A percentile compares a stretch with the other conserved stretches of the same genome.
Evolutionary conservation across 2,329 filamentous ascomycete genomes (phyloP).

Genomic region (Talaromyces sp.): DNA sequence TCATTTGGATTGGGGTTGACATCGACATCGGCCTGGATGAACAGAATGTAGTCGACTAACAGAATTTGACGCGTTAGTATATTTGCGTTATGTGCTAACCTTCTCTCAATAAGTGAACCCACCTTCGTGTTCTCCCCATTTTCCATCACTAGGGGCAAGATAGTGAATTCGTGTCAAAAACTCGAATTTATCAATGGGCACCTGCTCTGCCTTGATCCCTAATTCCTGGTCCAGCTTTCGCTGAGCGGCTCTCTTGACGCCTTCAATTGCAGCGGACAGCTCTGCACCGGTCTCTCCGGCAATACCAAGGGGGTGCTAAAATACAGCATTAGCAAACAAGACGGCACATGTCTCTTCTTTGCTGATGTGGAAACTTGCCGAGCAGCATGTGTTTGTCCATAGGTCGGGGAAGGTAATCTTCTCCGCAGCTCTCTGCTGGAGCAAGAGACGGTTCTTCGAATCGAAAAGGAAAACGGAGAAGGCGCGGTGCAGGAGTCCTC

Average conservation of each 20-base stretch:
- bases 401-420: constrained; percentile 99
- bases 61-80: neutral
- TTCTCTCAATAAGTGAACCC: constrained; percentile 34
- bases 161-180: constrained; percentile 98
- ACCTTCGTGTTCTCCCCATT: constrained; percentile 99
- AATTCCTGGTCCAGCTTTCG: constrained; percentile 93
- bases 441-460: constrained; percentile 81
- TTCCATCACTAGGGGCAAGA: constrained; percentile 91
- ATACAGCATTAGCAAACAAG: neutral
- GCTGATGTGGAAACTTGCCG: constrained; percentile 28
- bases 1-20: constrained; percentile 81
- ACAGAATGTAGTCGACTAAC: constrained; percentile 94
- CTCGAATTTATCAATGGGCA: constrained; percentile 83
- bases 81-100: neutral
- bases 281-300: constrained; percentile 84
- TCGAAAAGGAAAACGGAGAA: constrained; percentile 99
- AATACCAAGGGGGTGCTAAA: constrained; percentile 74
- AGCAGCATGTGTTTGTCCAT: constrained; percentile 99
- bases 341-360: neutral
- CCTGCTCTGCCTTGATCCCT: constrained; percentile 82
- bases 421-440: constrained; percentile 91
- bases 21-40: constrained; percentile 91
- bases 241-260: constrained; percentile 86
- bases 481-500: constrained; percentile 89
- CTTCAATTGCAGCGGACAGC: constrained; percentile 71